These are phyloP conservation scores for Diaporthe batatas DNA, from an alignment of 2,329 filamentous ascomycete genomes.

Conservation along the genomic window DNA sequence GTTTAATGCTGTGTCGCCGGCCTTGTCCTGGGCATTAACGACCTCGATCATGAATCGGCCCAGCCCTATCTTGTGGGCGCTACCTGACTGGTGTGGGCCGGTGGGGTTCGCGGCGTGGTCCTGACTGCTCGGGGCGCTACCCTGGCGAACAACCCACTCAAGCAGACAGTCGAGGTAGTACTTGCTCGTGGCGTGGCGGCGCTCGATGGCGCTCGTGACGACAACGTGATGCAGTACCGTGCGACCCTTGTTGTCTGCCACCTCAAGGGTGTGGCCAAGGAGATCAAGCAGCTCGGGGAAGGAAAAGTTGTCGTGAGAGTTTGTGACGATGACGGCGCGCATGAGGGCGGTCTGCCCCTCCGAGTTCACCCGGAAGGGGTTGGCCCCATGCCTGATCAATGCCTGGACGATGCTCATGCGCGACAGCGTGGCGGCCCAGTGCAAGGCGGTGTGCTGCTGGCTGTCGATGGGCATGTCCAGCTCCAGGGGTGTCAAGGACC, in stretches of 20 bases:
- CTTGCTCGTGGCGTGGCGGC: slow-evolving; percentile 88
- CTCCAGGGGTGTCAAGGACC: slow-evolving; percentile 81
- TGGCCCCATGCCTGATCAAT: slow-evolving; percentile 86
- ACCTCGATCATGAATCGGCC: slow-evolving; percentile 97
- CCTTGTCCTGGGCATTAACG: slow-evolving; percentile 94
- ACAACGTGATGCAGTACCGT: slow-evolving; percentile 98
- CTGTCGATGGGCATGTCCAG: slow-evolving; percentile 93
- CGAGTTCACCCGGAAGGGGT: slow-evolving; percentile 87
- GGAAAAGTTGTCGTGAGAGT: slow-evolving; percentile 90
- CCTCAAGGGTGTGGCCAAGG: slow-evolving; percentile 89
- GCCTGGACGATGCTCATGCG: slow-evolving; percentile 85
- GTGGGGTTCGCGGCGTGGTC: slow-evolving; percentile 49
- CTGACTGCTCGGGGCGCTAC: slow-evolving; percentile 59
- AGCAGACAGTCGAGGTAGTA: slow-evolving; percentile 96
- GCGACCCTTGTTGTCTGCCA: slow-evolving; percentile 88
- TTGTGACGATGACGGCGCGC: slow-evolving; percentile 92
- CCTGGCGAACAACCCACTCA: slow-evolving; percentile 93
- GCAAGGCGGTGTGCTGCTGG: slow-evolving; percentile 89
- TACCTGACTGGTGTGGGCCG: slow-evolving; percentile 41
- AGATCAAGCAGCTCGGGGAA: slow-evolving; percentile 93
- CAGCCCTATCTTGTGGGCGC: slow-evolving; percentile 80
- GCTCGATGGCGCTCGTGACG: slow-evolving; percentile 94
- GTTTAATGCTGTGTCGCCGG: slow-evolving; percentile 94
- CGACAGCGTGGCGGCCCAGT: slow-evolving; percentile 95
- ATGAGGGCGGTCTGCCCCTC: slow-evolving; percentile 94